These are phyloP conservation scores for Ichthyophthirius multifiliis DNA, from an alignment of 169 alveolate species.

Conservation along the genomic window DNA sequence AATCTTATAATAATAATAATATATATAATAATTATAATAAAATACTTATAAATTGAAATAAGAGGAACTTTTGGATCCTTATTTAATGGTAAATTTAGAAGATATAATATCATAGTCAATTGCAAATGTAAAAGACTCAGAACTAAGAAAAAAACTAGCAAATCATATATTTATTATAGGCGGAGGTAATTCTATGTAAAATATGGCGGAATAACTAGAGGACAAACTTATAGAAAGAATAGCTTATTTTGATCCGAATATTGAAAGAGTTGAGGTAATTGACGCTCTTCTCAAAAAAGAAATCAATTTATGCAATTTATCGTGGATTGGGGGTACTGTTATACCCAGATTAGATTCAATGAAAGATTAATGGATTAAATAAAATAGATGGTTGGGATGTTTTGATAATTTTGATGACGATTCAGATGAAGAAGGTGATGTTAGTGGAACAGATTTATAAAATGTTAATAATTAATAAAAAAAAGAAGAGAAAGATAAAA, in stretches of 20 bases:
- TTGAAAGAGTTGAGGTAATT: slow-evolving; percentile 69
- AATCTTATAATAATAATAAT: background rate
- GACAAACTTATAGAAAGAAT: slow-evolving; percentile 56
- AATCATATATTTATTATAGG: slow-evolving; percentile 60
- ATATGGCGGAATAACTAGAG: slow-evolving; percentile 60
- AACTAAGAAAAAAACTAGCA: slow-evolving; percentile 60
- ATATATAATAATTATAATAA: background rate
- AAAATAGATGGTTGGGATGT: slow-evolving; percentile 66
- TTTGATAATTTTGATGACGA: slow-evolving; percentile 34
- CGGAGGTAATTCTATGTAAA: slow-evolving; percentile 50
- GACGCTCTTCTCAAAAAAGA: slow-evolving; percentile 41
- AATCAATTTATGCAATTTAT: slow-evolving; percentile 42
- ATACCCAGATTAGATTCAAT: slow-evolving; percentile 62
- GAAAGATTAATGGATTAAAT: slow-evolving; percentile 63
- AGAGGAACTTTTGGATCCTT: slow-evolving; percentile 35
- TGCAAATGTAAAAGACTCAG: slow-evolving; percentile 53
- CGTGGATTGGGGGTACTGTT: slow-evolving; percentile 74
- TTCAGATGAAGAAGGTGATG: slow-evolving; percentile 27
- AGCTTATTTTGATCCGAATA: slow-evolving; percentile 51
- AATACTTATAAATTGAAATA: background rate
- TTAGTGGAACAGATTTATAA: background rate
- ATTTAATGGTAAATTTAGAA: slow-evolving; percentile 45
- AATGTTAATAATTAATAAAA: no score
- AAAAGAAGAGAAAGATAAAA: slow-evolving; percentile 35
- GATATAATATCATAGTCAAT: slow-evolving; percentile 53